A percentile compares a stretch with the other conserved stretches of the same genome.
Evolutionary conservation across 2,329 filamentous ascomycete genomes (phyloP).

Genomic region (Aspergillus persii): DNA sequence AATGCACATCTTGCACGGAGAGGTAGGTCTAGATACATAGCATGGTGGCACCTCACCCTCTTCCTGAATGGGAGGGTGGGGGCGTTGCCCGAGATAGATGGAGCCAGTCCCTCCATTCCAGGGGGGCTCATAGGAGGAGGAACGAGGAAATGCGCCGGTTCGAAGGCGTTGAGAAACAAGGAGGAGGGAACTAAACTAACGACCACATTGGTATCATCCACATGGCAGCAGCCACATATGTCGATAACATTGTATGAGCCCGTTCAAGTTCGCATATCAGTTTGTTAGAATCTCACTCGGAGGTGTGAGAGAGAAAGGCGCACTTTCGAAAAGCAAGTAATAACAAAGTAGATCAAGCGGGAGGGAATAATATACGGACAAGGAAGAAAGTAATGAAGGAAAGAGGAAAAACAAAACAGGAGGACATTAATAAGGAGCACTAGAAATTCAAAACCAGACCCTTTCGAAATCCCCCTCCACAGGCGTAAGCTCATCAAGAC

Average conservation of each 20-base stretch:
- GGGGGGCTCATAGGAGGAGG: neutral
- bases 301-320: neutral
- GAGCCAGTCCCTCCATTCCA: neutral
- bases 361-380: conserved; percentile 12
- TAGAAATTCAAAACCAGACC: conserved; percentile 20
- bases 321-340: conserved; percentile 14
- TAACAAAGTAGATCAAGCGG: conserved; percentile 9
- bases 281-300: neutral
- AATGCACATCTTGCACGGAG: conserved; percentile 8
- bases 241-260: conserved; percentile 2
- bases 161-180: neutral
- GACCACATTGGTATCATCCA: neutral
- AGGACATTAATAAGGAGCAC: conserved; percentile 20
- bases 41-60: neutral
- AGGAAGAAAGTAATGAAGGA: neutral
- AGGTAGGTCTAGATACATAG: conserved; percentile 6
- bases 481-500: conserved; percentile 23
- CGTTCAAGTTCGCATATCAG: neutral
- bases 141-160: neutral
- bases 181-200: neutral
- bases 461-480: conserved; percentile 12
- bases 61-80: neutral
- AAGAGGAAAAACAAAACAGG: conserved; percentile 11
- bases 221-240: neutral
- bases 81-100: neutral